phyloP scores from a whole-genome alignment of 1,139 yeast species.

The Blastobotrys aristatus region DNA sequence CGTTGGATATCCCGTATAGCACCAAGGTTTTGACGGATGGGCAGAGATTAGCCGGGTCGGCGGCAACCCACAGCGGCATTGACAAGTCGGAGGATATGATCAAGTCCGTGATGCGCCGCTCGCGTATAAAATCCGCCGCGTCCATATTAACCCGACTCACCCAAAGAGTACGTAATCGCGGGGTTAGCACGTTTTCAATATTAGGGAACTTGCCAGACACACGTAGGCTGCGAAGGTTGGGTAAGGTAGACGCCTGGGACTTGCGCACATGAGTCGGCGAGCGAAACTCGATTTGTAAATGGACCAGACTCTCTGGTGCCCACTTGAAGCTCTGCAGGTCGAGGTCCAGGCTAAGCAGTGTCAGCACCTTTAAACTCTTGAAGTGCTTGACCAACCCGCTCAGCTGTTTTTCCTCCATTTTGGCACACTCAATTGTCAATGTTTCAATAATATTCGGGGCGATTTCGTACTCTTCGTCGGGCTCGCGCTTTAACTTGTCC shows the following conservation, averaged over 20 bases:
- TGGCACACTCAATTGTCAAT: conserved; percentile 2
- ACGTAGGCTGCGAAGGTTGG: conserved; percentile 2
- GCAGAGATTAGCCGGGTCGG: conserved; percentile 8
- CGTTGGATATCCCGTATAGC: conserved; percentile 5
- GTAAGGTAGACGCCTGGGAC: not conserved
- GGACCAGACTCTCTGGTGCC: conserved; percentile 6
- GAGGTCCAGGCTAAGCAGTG: not conserved
- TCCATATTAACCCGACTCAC: conserved; percentile 3
- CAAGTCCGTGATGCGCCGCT: conserved; percentile 4
- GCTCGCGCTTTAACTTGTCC: not conserved
- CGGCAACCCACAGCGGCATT: conserved; percentile 6
- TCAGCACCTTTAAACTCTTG: conserved; percentile 1
- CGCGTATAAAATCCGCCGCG: conserved; percentile 4
- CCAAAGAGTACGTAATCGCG: conserved; percentile 6
- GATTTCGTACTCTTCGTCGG: not conserved
- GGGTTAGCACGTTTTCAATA: conserved; percentile 2
- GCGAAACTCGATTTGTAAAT: conserved; percentile 1
- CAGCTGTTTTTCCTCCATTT: conserved; percentile 3
- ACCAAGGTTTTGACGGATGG: conserved; percentile 6
- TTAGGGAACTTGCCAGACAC: conserved; percentile 7
- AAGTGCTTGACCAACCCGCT: not conserved
- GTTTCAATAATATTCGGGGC: not conserved
- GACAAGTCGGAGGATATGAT: conserved; percentile 7
- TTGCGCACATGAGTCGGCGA: not conserved
- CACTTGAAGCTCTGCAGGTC: conserved; percentile 3